Evolutionary conservation across 2,329 filamentous ascomycete species (phyloP).

Genomic region (Aspergillus sp.): DNA sequence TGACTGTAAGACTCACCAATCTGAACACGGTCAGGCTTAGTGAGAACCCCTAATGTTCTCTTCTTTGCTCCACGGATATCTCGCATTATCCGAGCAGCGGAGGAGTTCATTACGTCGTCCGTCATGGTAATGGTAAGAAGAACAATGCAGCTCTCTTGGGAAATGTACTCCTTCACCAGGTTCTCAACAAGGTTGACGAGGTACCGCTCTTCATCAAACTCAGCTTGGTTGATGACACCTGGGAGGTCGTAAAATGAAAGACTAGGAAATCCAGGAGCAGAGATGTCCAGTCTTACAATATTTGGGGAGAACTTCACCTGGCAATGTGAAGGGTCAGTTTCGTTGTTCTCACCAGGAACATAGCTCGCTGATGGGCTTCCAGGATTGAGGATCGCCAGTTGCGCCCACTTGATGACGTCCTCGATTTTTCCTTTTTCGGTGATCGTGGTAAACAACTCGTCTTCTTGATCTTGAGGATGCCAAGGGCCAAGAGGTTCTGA

Average conservation of each 20-base stretch:
- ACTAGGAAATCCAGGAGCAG: constrained; percentile 70
- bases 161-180: constrained; percentile 71
- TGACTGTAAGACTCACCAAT: constrained; percentile 56
- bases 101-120: constrained; percentile 75
- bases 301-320: constrained; percentile 80
- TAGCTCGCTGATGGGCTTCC: constrained; percentile 57
- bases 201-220: constrained; percentile 67
- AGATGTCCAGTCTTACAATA: constrained; percentile 75
- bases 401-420: constrained; percentile 71
- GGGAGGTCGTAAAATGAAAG: constrained; percentile 86
- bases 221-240: constrained; percentile 75
- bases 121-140: constrained; percentile 80
- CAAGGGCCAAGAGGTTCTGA: constrained; percentile 68
- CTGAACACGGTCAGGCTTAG: constrained; percentile 77
- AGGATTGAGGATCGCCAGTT: constrained; percentile 77
- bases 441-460: constrained; percentile 66
- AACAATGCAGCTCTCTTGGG: constrained; percentile 71
- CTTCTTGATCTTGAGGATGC: constrained; percentile 54
- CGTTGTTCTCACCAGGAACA: constrained; percentile 54
- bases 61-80: constrained; percentile 56
- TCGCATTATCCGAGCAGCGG: constrained; percentile 68
- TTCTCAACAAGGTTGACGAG: constrained; percentile 74
- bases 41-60: constrained; percentile 76
- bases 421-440: constrained; percentile 67
- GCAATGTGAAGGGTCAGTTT: constrained; percentile 35